phyloP scores from a whole-genome alignment of 768 basidiomycete genomes.

The Neoboletus brunneissimus region DNA sequence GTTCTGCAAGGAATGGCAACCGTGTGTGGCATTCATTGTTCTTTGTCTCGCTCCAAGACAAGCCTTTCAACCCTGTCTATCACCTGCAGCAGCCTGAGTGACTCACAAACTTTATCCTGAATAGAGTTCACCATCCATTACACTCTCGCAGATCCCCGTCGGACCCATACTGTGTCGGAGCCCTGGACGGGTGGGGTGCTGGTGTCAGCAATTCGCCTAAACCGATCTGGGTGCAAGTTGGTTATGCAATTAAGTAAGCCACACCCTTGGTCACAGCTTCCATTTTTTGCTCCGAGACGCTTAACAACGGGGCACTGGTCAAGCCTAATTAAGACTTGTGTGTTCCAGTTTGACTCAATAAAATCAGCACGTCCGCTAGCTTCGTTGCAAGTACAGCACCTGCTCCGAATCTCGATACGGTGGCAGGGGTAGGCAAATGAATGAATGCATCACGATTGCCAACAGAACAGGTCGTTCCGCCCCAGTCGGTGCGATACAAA shows the following conservation, averaged over 20 bases:
- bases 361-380: conserved; percentile 10
- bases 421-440: conserved; percentile 14
- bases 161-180: conserved; percentile 12
- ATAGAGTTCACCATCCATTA: conserved; percentile 10
- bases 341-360: conserved; percentile 9
- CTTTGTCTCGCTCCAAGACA: conserved; percentile 14
- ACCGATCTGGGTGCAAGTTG: conserved; percentile 1
- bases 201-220: conserved; percentile 20
- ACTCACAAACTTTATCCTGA: conserved; percentile 4
- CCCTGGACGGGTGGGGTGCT: conserved; percentile 17
- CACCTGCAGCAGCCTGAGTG: conserved; percentile 4
- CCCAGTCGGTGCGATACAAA: conserved; percentile 22
- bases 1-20: not conserved
- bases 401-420: conserved; percentile 20
- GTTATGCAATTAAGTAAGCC: conserved; percentile 25
- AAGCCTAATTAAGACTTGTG: conserved; percentile 11
- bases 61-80: not conserved
- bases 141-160: conserved; percentile 16
- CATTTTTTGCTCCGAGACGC: conserved; percentile 30
- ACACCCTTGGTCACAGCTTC: conserved; percentile 19
- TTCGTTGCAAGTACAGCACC: conserved; percentile 22
- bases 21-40: conserved; percentile 3
- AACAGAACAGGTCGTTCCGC: conserved; percentile 20
- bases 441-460: conserved; percentile 20
- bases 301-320: conserved; percentile 14